Evolutionary conservation across 768 basidiomycete genomes (phyloP), one percentile per base, ranked within the genome.

Genomic region (Lactarius pseudohatsudake): DNA sequence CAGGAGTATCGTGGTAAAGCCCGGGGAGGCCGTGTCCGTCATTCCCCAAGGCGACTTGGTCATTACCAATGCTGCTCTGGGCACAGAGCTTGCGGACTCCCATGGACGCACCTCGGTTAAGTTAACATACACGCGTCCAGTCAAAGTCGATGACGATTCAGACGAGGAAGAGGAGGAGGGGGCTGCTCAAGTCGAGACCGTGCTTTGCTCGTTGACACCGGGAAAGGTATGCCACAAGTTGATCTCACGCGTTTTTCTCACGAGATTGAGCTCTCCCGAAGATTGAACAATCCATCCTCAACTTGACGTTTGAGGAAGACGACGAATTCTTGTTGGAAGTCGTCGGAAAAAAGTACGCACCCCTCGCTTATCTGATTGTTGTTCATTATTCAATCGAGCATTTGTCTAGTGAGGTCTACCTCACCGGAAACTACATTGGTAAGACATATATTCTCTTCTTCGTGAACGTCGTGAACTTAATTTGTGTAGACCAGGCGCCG

Each of bases 341-440:
- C 57, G 81, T 86, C 55, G 94, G 94, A 65, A 89, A 92, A 79
- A 97, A 97, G 91, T 93, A 70, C 69, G 81, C 70, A 15, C 26
- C 60, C 30, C 16, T n/a, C 26, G 30, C 15, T 54, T n/a, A 7
- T 32, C 26, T 34, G 22, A 58, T 16, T 57, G 2, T 22, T 60
- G 22, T 20, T 43, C 59, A 62, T 30, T 60, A 57, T 36, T 18
- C 20, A 55, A 55, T 38, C 53, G 22, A 22, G 18, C 36, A 4
- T 50, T 26, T 65, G 38, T 58, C 3, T 63, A 92, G 89, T 75
- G 79, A 88, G 58, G 81, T 94, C 58, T 86, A 92, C 77, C 77
- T 95, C 67, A 86, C 88, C 69, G 93, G 94, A 62, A 93, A 94
- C 77, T 94, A 93, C 76, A 85, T 95, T 74, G 85, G 90, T 90